Percentiles rank a stretch among this genome's conserved stretches.
Conservation (phyloP, 177 flowering plant genomes). For the Vitis hybrid region DNA sequence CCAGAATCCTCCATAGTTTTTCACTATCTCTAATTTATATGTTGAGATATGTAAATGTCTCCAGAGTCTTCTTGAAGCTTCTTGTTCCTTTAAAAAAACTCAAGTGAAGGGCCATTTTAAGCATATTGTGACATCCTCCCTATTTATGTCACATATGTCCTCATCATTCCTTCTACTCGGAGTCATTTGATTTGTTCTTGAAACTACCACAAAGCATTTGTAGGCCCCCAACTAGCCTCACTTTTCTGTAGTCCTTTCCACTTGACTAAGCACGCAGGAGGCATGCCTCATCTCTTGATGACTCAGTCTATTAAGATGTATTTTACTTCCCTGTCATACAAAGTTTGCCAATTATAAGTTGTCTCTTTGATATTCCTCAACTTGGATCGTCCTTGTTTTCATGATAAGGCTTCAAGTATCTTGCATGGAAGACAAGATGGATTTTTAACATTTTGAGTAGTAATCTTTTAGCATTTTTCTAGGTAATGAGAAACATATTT, state of each 20-base stretch:
- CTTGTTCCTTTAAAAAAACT: too few relatives aligned
- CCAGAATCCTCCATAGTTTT: too few relatives aligned
- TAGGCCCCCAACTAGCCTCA: not conserved
- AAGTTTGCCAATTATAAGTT: not conserved
- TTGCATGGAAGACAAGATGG: conserved; percentile 5
- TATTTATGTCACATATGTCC: not conserved
- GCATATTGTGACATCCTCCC: not conserved
- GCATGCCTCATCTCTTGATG: too few relatives aligned
- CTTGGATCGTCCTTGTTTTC: not conserved
- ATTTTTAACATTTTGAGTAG: not conserved
- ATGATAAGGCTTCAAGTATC: not conserved
- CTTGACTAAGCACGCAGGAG: not conserved
- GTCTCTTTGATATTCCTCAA: not conserved
- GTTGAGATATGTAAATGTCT: too few relatives aligned
- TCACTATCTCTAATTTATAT: too few relatives aligned
- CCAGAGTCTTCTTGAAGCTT: too few relatives aligned
- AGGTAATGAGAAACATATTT: not conserved
- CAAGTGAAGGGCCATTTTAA: too few relatives aligned
- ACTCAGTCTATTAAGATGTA: too few relatives aligned
- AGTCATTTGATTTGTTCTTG: not conserved
- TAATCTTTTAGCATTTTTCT: conserved; percentile 36
- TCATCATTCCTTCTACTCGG: not conserved
- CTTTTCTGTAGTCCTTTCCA: not conserved
- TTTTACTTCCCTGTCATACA: too few relatives aligned
- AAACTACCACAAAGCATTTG: not conserved